Conservation (phyloP, 1,139 yeast genomes). For the Yamadazyma friedrichii region DNA sequence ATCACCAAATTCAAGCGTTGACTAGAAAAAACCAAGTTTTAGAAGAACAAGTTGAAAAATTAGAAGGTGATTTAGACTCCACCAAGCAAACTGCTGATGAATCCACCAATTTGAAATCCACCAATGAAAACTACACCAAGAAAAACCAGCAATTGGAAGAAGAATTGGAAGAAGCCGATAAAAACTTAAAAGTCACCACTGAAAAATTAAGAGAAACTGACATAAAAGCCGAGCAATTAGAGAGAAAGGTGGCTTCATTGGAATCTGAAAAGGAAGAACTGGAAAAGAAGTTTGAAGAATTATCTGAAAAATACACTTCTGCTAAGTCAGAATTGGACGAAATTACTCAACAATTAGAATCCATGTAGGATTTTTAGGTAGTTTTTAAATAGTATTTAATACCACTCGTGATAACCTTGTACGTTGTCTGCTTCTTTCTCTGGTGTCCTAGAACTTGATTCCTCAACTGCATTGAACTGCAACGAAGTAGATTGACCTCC, state of each 20-base stretch:
- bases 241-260: conserved; percentile 88
- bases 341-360: conserved; percentile 90
- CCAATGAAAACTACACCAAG: conserved; percentile 88
- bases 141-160: conserved; percentile 92
- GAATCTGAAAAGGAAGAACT: conserved; percentile 90
- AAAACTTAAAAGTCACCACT: conserved; percentile 89
- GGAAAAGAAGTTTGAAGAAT: conserved; percentile 90
- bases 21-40: conserved; percentile 88
- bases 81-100: conserved; percentile 91
- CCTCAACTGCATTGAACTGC: no score
- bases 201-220: conserved; percentile 94
- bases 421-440: no score
- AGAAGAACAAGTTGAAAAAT: conserved; percentile 88
- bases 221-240: conserved; percentile 94
- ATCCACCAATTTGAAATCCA: conserved; percentile 82
- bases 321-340: conserved; percentile 93
- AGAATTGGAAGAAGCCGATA: conserved; percentile 90
- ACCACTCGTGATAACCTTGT: no score
- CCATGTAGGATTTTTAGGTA: conserved; percentile 47
- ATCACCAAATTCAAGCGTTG: conserved; percentile 90
- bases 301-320: conserved; percentile 73
- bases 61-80: conserved; percentile 76
- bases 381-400: background rate
- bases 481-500: no score
- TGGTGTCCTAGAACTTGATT: conserved; percentile 83